Evolutionary conservation across 73 alveolate species (phyloP).

Genomic region (Blepharisma japonicum): DNA sequence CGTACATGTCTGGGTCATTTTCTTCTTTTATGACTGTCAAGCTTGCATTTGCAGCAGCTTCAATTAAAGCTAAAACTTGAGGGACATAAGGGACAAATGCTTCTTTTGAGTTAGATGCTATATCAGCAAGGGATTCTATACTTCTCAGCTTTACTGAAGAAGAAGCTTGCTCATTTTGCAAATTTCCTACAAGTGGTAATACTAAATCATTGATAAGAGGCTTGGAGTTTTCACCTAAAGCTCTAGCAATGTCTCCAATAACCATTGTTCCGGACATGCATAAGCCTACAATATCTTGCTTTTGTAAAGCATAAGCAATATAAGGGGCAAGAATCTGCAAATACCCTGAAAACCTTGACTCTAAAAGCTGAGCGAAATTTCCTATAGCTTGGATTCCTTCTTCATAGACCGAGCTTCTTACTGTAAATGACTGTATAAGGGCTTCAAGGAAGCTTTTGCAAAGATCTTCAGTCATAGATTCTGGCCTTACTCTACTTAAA

Average conservation of each 20-base stretch:
- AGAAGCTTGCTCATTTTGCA: background rate
- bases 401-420: background rate
- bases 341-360: background rate
- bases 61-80: slow-evolving; percentile 5
- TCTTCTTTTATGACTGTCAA: background rate
- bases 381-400: slow-evolving; percentile 19
- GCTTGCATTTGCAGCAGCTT: slow-evolving; percentile 26
- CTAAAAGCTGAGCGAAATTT: background rate
- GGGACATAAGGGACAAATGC: background rate
- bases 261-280: slow-evolving; percentile 26
- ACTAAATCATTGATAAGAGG: slow-evolving; percentile 2
- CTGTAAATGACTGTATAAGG: background rate
- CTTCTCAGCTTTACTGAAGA: slow-evolving; percentile 8
- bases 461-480: background rate
- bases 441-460: slow-evolving; percentile 12
- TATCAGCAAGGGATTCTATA: background rate
- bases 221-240: slow-evolving; percentile 23
- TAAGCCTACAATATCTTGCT: background rate
- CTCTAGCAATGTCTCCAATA: slow-evolving; percentile 33
- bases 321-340: slow-evolving; percentile 21
- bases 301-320: slow-evolving; percentile 21
- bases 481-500: slow-evolving; percentile 7
- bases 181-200: background rate
- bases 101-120: background rate
- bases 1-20: background rate